Evolutionary conservation across 2,329 filamentous ascomycete species (phyloP).

Genomic region (Pseudocercospora fuligena): DNA sequence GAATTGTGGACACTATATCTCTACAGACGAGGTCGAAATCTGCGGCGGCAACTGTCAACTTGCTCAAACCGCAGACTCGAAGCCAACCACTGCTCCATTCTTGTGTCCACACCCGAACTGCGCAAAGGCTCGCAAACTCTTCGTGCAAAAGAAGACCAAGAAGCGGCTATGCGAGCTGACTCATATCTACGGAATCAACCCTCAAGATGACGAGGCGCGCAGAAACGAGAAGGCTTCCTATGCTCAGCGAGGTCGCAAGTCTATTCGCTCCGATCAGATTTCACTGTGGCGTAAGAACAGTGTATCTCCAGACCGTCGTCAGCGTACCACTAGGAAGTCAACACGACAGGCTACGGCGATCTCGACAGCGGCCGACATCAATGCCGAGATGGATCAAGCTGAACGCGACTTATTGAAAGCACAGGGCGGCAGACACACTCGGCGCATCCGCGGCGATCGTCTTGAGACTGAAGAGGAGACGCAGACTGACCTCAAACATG

Average conservation of each 20-base stretch:
- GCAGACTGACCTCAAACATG: not conserved
- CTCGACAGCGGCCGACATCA: conserved; percentile 4
- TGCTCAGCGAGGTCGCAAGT: not conserved
- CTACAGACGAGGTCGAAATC: conserved; percentile 7
- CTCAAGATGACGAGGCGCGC: not conserved
- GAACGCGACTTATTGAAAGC: conserved; percentile 10
- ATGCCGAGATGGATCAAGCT: conserved; percentile 2
- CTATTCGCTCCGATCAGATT: not conserved
- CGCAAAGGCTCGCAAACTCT: not conserved
- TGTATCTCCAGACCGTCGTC: not conserved
- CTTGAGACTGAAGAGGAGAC: conserved; percentile 11
- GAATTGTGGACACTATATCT: conserved; percentile 15
- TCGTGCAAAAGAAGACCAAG: not conserved
- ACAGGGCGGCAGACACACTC: conserved; percentile 9
- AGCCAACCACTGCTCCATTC: conserved; percentile 12
- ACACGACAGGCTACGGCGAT: not conserved
- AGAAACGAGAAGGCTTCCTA: not conserved
- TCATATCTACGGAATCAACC: conserved; percentile 15
- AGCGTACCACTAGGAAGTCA: not conserved
- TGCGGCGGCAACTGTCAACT: conserved; percentile 16
- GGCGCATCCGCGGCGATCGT: conserved; percentile 3
- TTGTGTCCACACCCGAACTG: conserved; percentile 13
- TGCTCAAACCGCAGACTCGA: not conserved
- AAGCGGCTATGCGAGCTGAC: conserved; percentile 3
- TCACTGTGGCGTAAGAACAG: conserved; percentile 10